Percentiles rank a stretch among this genome's conserved stretches.
Evolutionary conservation across 2,329 filamentous ascomycete species (phyloP).

Genomic region (Pseudocercospora pini-densiflorae): DNA sequence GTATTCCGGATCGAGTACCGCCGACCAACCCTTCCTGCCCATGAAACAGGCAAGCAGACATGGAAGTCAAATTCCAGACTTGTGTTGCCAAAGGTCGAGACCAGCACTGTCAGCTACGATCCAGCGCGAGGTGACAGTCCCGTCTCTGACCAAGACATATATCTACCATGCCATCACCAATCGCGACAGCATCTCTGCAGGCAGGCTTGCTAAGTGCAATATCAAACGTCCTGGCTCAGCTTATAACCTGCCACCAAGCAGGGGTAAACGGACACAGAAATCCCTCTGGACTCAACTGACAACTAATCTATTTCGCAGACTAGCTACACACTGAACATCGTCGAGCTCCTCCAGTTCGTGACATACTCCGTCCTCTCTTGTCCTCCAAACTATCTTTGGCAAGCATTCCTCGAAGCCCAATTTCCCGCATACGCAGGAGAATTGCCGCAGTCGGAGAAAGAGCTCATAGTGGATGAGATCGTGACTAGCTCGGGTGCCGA

Average conservation of each 20-base stretch:
- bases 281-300: neutral
- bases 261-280: constrained; percentile 52
- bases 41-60: neutral
- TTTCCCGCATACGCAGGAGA: constrained; percentile 68
- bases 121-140: neutral
- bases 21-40: neutral
- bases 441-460: constrained; percentile 36
- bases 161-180: constrained; percentile 52
- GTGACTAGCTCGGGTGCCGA: constrained; percentile 36
- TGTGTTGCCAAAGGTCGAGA: too few relatives aligned
- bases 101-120: too few relatives aligned
- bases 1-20: neutral
- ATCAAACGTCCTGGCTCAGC: constrained; percentile 76
- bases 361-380: constrained; percentile 73
- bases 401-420: constrained; percentile 73
- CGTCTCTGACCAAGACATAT: neutral
- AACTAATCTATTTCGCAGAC: constrained; percentile 17
- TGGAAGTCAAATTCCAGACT: neutral
- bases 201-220: constrained; percentile 66
- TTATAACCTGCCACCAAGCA: constrained; percentile 65
- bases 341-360: constrained; percentile 75
- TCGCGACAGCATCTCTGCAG: constrained; percentile 67
- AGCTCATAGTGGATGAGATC: constrained; percentile 36
- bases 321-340: constrained; percentile 63
- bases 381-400: constrained; percentile 87